Evolutionary conservation across 352 stramenopile genomes (phyloP).

Genomic region (Pythium phragmiticola): DNA sequence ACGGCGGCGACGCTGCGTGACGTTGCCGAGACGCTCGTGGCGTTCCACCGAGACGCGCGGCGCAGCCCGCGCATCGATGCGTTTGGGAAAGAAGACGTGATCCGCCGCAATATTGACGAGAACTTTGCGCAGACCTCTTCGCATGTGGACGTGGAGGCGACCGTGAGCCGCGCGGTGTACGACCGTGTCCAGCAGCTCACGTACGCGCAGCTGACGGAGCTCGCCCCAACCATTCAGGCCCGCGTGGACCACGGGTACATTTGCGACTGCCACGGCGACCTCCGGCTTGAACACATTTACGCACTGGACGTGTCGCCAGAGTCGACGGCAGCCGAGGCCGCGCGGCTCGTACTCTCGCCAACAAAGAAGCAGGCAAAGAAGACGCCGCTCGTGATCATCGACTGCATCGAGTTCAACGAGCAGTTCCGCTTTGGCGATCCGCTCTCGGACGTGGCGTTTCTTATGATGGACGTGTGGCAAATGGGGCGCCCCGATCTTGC

Average conservation of each 20-base stretch:
- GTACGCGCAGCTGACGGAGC: conserved; percentile 44
- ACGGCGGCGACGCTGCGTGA: conserved; percentile 36
- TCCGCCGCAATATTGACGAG: conserved; percentile 67
- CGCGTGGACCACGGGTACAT: conserved; percentile 61
- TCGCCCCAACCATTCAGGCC: conserved; percentile 36
- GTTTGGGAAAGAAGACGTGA: conserved; percentile 50
- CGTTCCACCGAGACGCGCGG: conserved; percentile 55
- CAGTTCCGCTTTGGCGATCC: conserved; percentile 71
- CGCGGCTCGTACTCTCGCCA: background rate
- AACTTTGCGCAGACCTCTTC: conserved; percentile 62
- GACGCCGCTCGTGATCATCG: conserved; percentile 47
- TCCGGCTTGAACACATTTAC: conserved; percentile 70
- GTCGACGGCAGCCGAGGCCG: background rate
- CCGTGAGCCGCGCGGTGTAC: conserved; percentile 49
- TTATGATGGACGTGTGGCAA: conserved; percentile 68
- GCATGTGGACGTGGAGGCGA: conserved; percentile 38
- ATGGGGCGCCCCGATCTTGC: conserved; percentile 58
- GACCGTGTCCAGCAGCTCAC: conserved; percentile 50
- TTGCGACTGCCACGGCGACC: conserved; percentile 66
- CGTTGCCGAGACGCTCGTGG: conserved; percentile 48
- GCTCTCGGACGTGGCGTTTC: conserved; percentile 63
- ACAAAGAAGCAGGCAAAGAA: background rate
- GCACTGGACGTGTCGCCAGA: conserved; percentile 22
- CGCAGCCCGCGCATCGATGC: conserved; percentile 54
- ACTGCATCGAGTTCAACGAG: conserved; percentile 84